Percentiles rank a stretch among this genome's conserved stretches.
These are phyloP conservation scores for Metschnikowia amazonensis DNA, from an alignment of 805 yeast genomes.

Conservation along the genomic window DNA sequence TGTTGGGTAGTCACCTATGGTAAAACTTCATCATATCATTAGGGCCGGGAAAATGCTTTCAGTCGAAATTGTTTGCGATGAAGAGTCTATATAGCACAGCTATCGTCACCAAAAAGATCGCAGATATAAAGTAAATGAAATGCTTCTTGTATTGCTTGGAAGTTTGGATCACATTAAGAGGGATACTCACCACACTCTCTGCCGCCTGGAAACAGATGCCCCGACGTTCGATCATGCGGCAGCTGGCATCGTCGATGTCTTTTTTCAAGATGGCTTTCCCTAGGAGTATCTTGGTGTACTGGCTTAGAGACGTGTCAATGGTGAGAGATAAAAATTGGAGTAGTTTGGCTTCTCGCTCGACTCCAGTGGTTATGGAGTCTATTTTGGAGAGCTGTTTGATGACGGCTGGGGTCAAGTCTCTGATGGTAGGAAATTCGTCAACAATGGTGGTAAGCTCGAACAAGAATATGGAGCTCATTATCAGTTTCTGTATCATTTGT, in stretches of 20 bases:
- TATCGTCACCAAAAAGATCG: conserved; percentile 23
- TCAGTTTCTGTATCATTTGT: conserved; percentile 23
- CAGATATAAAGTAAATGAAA: conserved; percentile 21
- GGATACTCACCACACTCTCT: conserved; percentile 41
- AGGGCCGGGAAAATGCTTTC: neutral
- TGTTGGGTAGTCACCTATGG: neutral
- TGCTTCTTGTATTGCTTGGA: conserved; percentile 24
- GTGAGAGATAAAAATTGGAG: conserved; percentile 28
- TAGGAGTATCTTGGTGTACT: conserved; percentile 34
- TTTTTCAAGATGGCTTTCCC: conserved; percentile 41
- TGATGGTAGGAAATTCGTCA: conserved; percentile 24
- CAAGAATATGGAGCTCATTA: conserved; percentile 26
- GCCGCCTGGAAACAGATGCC: conserved; percentile 40
- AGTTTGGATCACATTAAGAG: conserved; percentile 33
- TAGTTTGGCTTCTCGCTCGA: conserved; percentile 32
- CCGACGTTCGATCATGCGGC: conserved; percentile 35
- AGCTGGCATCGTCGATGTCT: conserved; percentile 25
- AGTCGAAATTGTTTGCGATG: conserved; percentile 13
- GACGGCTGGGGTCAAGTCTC: conserved; percentile 21
- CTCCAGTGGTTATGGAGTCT: conserved; percentile 37
- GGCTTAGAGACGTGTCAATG: conserved; percentile 33
- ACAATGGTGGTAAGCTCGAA: conserved; percentile 30
- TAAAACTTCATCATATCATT: neutral
- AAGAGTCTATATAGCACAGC: conserved; percentile 29
- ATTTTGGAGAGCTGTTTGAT: conserved; percentile 31